Evolutionary conservation across 208 protist species (phyloP), one percentile per base, ranked within the genome.

Genomic region (Porcisia hertigi): DNA sequence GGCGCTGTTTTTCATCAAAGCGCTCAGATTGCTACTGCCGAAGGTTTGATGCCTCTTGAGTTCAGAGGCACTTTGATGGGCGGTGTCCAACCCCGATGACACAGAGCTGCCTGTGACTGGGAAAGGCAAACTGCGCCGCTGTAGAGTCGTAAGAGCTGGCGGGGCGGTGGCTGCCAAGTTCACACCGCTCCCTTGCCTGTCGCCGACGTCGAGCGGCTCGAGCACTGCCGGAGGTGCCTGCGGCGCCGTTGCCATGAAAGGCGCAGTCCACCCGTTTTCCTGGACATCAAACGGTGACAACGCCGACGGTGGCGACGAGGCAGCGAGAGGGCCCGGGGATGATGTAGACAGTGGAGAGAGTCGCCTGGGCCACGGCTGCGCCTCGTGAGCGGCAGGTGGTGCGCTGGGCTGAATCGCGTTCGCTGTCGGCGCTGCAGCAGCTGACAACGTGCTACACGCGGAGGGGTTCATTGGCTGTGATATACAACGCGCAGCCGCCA

Each of bases 11-110:
- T 69, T 14, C 3, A 23, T 23, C 30, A 39, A 45, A n/a, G 65
- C 11, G 64, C 18, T 25, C 57, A 59, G 36, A 14, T 75, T 45
- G 36, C 41, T 66, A 71, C 80, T 87, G 67, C 83, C 82, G 79
- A 90, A 91, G 23, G 67, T 77, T 76, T 84, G 86, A 8, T 86
- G 87, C 20, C 86, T 84, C 69, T 91, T 80, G 36, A 79, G 82
- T 66, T 89, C 91, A 20, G 41, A 1, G 52, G 69, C 3, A 2
- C 18, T 52, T 5, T 23, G 16, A 4, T 41, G 23, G 12, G 9
- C 20, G 6, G 23, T 30, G 20, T 45, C 9, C 11, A 57, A 11
- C 3, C 71, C 7, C 20, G 45, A 6, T 39, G 67, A n/a, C 14
- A 73, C 57, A 43, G 59, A 66, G 67, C 79, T 85, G 57, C 82